These are phyloP conservation scores for Chenopodium formosanum DNA, from an alignment of 148 eudicot species.

Conservation along the genomic window DNA sequence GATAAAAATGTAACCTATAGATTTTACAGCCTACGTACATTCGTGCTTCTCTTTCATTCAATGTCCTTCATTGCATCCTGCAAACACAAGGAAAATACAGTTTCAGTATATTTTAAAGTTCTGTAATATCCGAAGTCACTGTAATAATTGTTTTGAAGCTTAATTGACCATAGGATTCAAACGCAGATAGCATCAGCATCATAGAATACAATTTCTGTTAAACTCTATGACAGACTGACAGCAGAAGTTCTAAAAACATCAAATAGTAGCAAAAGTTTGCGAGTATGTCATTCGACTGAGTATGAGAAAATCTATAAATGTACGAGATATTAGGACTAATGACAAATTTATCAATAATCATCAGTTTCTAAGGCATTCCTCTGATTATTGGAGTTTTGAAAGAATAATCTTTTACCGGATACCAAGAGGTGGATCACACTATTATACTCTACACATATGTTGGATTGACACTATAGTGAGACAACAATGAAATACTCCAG, in stretches of 20 bases:
- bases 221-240: no score
- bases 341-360: neutral
- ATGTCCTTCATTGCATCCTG: slow-evolving; percentile 86
- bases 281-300: no score
- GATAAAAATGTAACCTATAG: slow-evolving; percentile 12
- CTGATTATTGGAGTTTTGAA: neutral
- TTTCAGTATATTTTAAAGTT: neutral
- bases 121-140: neutral
- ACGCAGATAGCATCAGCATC: neutral
- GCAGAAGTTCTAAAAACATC: no score
- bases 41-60: slow-evolving; percentile 34
- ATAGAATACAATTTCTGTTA: neutral
- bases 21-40: slow-evolving; percentile 9
- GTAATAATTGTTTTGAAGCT: neutral
- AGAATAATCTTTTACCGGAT: neutral
- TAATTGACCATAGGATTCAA: neutral
- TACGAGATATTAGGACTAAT: no score
- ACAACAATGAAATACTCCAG: neutral
- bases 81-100: slow-evolving; percentile 21
- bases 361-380: neutral
- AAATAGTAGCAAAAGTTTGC: no score
- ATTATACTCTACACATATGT: neutral
- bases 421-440: neutral
- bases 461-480: neutral
- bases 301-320: no score